Conservation (phyloP, 2,329 filamentous ascomycete genomes). For the Cercospora sesami region DNA sequence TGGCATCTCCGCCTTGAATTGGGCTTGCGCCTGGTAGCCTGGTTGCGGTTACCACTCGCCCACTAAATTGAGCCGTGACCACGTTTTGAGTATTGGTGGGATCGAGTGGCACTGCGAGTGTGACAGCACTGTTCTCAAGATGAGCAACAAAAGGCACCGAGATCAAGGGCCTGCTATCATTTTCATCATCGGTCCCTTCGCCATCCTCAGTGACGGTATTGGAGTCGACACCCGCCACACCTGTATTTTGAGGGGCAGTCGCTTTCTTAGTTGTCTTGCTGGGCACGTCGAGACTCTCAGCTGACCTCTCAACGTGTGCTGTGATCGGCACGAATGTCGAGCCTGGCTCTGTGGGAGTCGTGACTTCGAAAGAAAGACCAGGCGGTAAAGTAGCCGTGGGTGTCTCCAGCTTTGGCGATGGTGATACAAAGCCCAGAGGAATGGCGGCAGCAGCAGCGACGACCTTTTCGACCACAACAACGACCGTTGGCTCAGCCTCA, state of each 20-base stretch:
- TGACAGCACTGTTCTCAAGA: conserved; percentile 25
- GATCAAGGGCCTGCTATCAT: background rate
- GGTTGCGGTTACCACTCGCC: conserved; percentile 24
- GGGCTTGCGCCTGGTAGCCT: conserved; percentile 12
- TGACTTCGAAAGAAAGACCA: conserved; percentile 19
- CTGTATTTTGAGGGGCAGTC: background rate
- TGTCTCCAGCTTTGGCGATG: conserved; percentile 24
- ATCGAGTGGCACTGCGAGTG: conserved; percentile 22
- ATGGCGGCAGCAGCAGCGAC: conserved; percentile 34
- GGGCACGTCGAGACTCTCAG: conserved; percentile 26
- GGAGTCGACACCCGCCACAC: background rate
- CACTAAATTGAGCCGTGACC: conserved; percentile 26
- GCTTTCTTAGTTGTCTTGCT: conserved; percentile 17
- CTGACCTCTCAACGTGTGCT: conserved; percentile 31
- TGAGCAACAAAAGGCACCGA: conserved; percentile 27
- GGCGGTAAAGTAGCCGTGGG: conserved; percentile 32
- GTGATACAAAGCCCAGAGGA: conserved; percentile 15
- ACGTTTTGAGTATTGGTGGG: conserved; percentile 22
- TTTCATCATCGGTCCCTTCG: background rate
- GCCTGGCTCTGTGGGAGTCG: conserved; percentile 23
- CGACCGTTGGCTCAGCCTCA: conserved; percentile 45
- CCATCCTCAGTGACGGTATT: background rate
- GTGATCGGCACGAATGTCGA: conserved; percentile 25
- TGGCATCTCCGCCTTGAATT: conserved; percentile 4
- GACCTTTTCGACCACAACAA: conserved; percentile 45